Evolutionary conservation across 805 yeast genomes (phyloP), one percentile per base, ranked within the genome.

Genomic region (Vanderwaltozyma tropicalis): DNA sequence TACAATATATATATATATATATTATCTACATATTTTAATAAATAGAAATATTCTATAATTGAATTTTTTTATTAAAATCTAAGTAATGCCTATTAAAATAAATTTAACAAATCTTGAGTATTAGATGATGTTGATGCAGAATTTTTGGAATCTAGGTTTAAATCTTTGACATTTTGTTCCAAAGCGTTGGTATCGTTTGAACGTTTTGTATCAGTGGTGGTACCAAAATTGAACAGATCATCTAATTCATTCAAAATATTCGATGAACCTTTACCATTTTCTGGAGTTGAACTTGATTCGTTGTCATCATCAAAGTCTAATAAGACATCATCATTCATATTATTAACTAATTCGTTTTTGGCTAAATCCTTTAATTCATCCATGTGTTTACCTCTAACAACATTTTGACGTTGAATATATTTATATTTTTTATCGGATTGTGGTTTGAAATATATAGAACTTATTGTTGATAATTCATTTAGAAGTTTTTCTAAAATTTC

Each of bases 381-480:
- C 34, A 88, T 67, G 39, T 77, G 78, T 41, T 74, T 74, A 30
- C 68, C 67, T 37, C 67, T 68, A 8, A 61, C 50, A 8, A 52
- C 47, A 31, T 53, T 59, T n/a, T 52, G 48, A 11, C 47, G 48
- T 42, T 67, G 64, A 18, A 63, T 55, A 39, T 57, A 62, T 20
- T 64, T 62, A 10, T 61, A 66, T n/a, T 63, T 59, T 46, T 34
- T 59, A 50, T 81, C 80, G 15, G 74, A 65, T 5, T 83, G 76
- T 11, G 96, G 95, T 53, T 80, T 81, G 60, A 82, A 94, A 53
- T 85, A 85, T 2, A 92, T 92, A 0, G 96, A 85, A 28, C 95
- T 79, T 43, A 92, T 69, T 8, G 92, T 80, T 3, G 94, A 78
- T 39, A 89, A 62, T 54, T 89, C 95, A n/a, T 64, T 55, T 22